phyloP scores from a whole-genome alignment of 176 grass and related monocot genomes.

The maize (Zea mays) region DNA sequence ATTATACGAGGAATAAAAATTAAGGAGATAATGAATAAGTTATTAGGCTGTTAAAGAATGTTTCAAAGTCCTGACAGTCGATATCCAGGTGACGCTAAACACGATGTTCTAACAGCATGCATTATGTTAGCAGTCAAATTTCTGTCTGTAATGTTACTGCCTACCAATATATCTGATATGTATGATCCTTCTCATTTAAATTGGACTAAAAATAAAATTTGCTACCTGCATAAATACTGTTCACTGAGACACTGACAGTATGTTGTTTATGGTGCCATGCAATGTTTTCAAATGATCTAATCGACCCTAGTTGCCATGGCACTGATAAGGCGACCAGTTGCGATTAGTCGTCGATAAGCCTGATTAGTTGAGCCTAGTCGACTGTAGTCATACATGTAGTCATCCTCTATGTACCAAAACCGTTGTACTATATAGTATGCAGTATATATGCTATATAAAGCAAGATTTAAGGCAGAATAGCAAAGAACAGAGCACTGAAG shows the following conservation, averaged over 20 bases:
- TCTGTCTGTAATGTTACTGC: background rate
- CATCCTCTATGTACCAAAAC: no score
- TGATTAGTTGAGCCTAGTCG: no score
- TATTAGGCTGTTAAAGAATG: background rate
- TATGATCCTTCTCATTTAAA: background rate
- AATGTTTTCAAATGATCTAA: no score
- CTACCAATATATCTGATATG: background rate
- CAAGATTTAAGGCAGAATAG: no score
- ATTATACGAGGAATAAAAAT: background rate
- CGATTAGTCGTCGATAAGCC: no score
- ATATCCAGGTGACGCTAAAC: background rate
- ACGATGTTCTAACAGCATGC: background rate
- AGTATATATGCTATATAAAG: no score
- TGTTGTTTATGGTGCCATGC: background rate
- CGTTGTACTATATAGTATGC: no score
- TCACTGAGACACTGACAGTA: background rate
- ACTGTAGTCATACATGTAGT: no score
- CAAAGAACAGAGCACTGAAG: no score
- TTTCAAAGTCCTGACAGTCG: background rate
- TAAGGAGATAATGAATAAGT: background rate
- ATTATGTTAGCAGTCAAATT: background rate
- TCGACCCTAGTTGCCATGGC: no score
- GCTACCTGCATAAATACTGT: background rate
- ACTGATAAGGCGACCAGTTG: no score
- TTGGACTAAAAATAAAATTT: background rate